These are phyloP conservation scores for Sclerotinia minor DNA, from an alignment of 2,329 filamentous ascomycete genomes.

Conservation along the genomic window DNA sequence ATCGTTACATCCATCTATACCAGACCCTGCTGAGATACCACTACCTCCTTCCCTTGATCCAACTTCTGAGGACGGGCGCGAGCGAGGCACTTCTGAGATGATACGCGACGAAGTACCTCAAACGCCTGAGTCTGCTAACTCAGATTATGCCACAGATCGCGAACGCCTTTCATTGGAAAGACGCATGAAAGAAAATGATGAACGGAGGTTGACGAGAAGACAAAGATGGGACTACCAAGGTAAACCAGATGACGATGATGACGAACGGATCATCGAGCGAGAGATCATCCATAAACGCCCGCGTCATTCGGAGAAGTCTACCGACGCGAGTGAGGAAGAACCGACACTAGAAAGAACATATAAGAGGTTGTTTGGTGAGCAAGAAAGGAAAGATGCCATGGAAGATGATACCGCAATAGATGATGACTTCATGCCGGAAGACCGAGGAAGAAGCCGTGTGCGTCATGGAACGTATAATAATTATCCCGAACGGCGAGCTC, in stretches of 20 bases:
- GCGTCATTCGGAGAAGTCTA: not conserved
- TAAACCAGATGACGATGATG: not conserved
- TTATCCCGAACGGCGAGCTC: not conserved
- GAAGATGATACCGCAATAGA: not conserved
- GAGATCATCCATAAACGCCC: not conserved
- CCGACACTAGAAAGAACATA: not conserved
- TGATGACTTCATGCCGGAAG: not conserved
- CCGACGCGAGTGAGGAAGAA: too few species aligned
- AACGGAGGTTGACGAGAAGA: not conserved
- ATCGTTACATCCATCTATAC: not conserved
- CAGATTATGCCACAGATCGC: not conserved
- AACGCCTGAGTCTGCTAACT: not conserved
- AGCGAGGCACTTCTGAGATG: not conserved
- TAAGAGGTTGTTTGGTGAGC: not conserved
- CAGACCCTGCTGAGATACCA: not conserved
- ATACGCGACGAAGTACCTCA: not conserved
- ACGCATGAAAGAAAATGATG: not conserved
- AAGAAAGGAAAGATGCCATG: not conserved
- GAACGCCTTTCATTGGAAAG: conserved; percentile 1
- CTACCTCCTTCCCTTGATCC: not conserved
- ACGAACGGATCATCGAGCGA: not conserved
- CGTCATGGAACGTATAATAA: not conserved
- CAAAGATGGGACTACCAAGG: not conserved
- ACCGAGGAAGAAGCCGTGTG: not conserved
- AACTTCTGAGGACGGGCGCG: not conserved